These are phyloP conservation scores for Nicotiana tomentosiformis DNA, from an alignment of 257 asterid genomes.

Conservation along the genomic window DNA sequence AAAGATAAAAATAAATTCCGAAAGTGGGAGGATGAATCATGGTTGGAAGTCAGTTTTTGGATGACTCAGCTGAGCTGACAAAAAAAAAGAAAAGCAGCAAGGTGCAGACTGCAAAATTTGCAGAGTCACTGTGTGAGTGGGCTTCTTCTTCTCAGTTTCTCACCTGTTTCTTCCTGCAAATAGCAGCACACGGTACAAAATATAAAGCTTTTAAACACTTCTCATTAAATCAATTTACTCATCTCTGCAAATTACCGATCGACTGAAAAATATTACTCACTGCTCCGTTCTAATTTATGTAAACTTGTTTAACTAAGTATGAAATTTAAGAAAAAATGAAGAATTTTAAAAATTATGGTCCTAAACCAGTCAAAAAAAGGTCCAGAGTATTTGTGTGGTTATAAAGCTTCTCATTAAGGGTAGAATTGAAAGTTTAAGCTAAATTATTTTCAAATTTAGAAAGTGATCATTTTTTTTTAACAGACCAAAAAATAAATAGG, in stretches of 20 bases:
- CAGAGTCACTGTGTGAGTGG: conserved; percentile 4
- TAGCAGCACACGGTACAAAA: neutral
- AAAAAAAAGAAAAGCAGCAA: neutral
- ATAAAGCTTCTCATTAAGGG: too few species aligned
- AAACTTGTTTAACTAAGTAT: fast-evolving
- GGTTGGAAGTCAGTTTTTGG: conserved; percentile 15
- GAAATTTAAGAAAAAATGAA: too few species aligned
- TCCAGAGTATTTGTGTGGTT: too few species aligned
- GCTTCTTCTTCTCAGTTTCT: neutral
- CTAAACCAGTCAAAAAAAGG: too few species aligned
- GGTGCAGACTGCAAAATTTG: neutral
- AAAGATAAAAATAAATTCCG: too few species aligned
- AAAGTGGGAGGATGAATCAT: conserved; percentile 5
- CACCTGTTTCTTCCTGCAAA: neutral
- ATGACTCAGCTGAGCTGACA: neutral
- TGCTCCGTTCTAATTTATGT: too few species aligned
- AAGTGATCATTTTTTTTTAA: too few species aligned
- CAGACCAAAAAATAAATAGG: too few species aligned
- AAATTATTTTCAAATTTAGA: too few species aligned
- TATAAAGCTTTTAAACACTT: neutral
- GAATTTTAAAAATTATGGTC: fast-evolving
- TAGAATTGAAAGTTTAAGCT: too few species aligned
- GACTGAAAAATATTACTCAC: too few species aligned
- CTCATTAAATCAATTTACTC: neutral
- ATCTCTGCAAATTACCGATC: neutral